Conservation (phyloP, 2,329 filamentous ascomycete species). For the Sphaerulina musiva region DNA sequence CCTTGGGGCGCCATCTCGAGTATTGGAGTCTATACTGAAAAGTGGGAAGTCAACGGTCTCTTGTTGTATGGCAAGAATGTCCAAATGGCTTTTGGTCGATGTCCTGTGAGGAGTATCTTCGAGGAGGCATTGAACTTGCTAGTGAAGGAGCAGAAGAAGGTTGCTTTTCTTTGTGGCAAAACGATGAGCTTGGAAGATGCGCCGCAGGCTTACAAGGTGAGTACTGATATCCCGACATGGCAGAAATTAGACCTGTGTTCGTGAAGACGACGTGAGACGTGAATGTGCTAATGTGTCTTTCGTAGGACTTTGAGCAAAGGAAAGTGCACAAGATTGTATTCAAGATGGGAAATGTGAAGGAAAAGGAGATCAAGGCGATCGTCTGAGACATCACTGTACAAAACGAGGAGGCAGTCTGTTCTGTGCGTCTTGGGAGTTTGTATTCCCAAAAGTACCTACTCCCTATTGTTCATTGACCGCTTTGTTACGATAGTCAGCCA, state of each 20-base stretch:
- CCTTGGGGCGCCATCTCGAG: constrained; percentile 46
- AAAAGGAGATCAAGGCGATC: constrained; percentile 17
- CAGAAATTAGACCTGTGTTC: too few relatives aligned
- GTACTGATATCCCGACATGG: not conserved
- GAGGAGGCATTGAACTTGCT: constrained; percentile 42
- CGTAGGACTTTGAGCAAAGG: constrained; percentile 45
- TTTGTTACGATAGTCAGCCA: too few relatives aligned
- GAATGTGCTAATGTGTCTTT: not conserved
- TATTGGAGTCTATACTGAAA: constrained; percentile 43
- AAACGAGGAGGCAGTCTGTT: too few relatives aligned
- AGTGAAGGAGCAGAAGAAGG: constrained; percentile 45
- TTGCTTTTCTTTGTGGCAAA: constrained; percentile 50
- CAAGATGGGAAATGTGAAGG: constrained; percentile 31
- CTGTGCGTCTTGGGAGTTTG: too few relatives aligned
- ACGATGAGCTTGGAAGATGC: constrained; percentile 47
- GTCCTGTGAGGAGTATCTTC: constrained; percentile 47
- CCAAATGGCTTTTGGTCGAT: constrained; percentile 45
- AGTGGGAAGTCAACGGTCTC: constrained; percentile 44
- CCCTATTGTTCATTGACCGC: too few relatives aligned
- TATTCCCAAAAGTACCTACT: too few relatives aligned
- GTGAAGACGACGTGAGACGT: not conserved
- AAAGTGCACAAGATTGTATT: constrained; percentile 50
- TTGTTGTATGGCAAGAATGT: constrained; percentile 48
- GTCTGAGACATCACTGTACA: too few relatives aligned
- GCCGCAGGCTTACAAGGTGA: constrained; percentile 44